These are phyloP conservation scores for Epichloe amarillans DNA, from an alignment of 2,329 filamentous ascomycete species.

Conservation along the genomic window DNA sequence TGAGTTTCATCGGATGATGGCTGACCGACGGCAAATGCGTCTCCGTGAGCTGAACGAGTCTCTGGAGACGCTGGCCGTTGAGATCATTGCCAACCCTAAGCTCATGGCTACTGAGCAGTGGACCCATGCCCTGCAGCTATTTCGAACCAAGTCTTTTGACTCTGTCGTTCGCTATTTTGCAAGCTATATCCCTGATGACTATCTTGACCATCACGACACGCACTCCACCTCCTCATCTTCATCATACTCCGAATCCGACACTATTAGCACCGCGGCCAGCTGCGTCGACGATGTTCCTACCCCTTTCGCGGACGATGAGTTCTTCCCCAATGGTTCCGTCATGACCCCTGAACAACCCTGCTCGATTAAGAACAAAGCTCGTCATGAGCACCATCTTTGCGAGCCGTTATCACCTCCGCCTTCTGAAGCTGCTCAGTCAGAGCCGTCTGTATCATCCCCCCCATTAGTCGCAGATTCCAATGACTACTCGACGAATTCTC, in stretches of 20 bases:
- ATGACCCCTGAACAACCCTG: slow-evolving; percentile 36
- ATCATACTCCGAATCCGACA: slow-evolving; percentile 25
- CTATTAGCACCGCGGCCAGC: slow-evolving; percentile 25
- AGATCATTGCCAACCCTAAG: slow-evolving; percentile 46
- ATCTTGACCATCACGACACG: slow-evolving; percentile 27
- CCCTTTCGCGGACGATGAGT: slow-evolving; percentile 28
- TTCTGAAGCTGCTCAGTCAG: slow-evolving; percentile 36
- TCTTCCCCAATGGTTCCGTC: slow-evolving; percentile 17
- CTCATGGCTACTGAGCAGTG: slow-evolving; percentile 47
- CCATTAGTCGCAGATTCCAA: slow-evolving; percentile 20
- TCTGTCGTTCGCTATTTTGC: slow-evolving; percentile 47
- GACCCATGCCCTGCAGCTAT: slow-evolving; percentile 44
- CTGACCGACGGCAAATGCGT: slow-evolving; percentile 39
- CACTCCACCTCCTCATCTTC: slow-evolving; percentile 21
- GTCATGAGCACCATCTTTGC: slow-evolving; percentile 8
- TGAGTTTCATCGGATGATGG: slow-evolving; percentile 42
- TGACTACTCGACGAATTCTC: slow-evolving; percentile 24
- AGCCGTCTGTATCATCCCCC: slow-evolving; percentile 25
- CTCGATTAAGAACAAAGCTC: slow-evolving; percentile 14
- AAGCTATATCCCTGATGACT: slow-evolving; percentile 41
- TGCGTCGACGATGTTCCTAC: slow-evolving; percentile 24
- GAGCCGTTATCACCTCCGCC: slow-evolving; percentile 27
- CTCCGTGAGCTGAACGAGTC: slow-evolving; percentile 41
- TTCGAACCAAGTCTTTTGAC: slow-evolving; percentile 44
- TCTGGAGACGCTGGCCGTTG: slow-evolving; percentile 43